Evolutionary conservation across 2,329 filamentous ascomycete genomes (phyloP).

Genomic region (Calycina herbarum): DNA sequence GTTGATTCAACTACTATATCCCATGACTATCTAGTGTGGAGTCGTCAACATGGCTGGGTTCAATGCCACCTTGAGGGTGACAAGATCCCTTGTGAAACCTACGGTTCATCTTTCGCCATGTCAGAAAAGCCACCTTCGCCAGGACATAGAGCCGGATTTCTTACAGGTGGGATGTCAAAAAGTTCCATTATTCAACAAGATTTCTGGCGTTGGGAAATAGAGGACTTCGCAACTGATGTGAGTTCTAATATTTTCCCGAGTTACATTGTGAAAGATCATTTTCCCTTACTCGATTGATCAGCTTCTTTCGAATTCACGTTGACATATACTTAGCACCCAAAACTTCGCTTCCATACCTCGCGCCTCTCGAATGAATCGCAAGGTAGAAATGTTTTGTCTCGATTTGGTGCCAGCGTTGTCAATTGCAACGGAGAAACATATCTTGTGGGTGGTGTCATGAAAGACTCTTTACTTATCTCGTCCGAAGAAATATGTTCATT

Average conservation of each 20-base stretch:
- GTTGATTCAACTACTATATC: constrained; percentile 31
- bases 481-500: constrained; percentile 51
- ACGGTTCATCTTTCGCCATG: constrained; percentile 29
- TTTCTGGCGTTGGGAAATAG: constrained; percentile 64
- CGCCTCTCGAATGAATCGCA: not conserved
- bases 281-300: not conserved
- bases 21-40: constrained; percentile 33
- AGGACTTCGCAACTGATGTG: constrained; percentile 29
- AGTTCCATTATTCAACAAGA: constrained; percentile 64
- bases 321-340: constrained; percentile 29
- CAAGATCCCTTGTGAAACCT: constrained; percentile 20
- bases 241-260: not conserved
- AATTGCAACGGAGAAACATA: constrained; percentile 34
- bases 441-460: constrained; percentile 47
- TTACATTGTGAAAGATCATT: not conserved
- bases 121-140: not conserved
- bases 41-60: constrained; percentile 33
- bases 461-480: constrained; percentile 44
- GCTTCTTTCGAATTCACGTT: not conserved
- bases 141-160: constrained; percentile 50
- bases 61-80: constrained; percentile 24
- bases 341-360: constrained; percentile 33
- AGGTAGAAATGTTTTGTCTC: constrained; percentile 16
- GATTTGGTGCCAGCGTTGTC: constrained; percentile 47
- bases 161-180: constrained; percentile 70